Evolutionary conservation across 768 basidiomycete genomes (phyloP), one percentile per base, ranked within the genome.

Genomic region (Tephrocybe rancida): DNA sequence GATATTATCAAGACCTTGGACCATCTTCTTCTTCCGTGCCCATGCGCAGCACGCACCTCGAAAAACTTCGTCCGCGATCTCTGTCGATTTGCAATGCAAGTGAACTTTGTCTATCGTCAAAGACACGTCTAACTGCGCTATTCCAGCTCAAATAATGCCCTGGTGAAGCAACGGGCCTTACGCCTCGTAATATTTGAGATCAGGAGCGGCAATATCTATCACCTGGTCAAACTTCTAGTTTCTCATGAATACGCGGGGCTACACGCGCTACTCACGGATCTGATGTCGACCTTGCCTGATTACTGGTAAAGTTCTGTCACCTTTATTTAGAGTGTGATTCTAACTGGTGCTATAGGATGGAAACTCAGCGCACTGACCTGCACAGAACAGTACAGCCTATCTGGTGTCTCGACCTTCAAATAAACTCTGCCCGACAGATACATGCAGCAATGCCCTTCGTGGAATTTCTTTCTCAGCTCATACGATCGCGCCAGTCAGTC

Each of bases 101-200:
- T 37, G 16, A n/a, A n/a, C n/a, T 37, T 37, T 16, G 13, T 37
- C 14, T 16, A 37, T 9, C 8, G 35, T 16, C 4, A 13, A 37
- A 37, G n/a, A 37, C 35, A n/a, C 5, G 27, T 22, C 22, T 32
- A 30, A 47, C 34, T 8, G 6, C 21, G 6, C 21, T 21, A 24
- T 14, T 29, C 3, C 21, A 51, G 38, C 3, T 13, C 25, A 25
- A 27, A 51, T 11, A 39, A 30, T 10, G 35, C 35, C 25, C 26
- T 51, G 35, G 24, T 51, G 9, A 51, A 51, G 26, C 38, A 51
- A 41, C 49, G 42, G 39, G 38, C 35, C 4, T 16, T 51, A n/a
- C 38, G 38, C 10, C 27, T 41, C 14, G 16, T 51, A 13, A 11
- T 51, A 16, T 8, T 51, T 13, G 37, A 42, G 39, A 34, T 51